phyloP scores from a whole-genome alignment of 2,329 filamentous ascomycete genomes.

The Ustilaginoidea virens region DNA sequence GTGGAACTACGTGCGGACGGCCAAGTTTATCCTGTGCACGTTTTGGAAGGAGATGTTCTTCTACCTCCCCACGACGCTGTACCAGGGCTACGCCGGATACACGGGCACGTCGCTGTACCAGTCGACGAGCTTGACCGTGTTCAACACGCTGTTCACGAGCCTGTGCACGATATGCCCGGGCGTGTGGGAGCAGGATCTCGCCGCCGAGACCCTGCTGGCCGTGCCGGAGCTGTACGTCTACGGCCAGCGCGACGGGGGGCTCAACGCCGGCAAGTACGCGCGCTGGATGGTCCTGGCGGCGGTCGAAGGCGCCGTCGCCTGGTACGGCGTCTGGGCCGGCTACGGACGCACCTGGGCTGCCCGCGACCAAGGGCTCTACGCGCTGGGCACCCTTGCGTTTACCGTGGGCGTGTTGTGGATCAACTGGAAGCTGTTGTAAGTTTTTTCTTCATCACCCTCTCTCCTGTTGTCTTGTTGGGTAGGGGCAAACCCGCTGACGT shows the following conservation, averaged over 20 bases:
- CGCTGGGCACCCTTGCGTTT: constrained; percentile 59
- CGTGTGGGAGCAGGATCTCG: constrained; percentile 81
- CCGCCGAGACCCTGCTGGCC: constrained; percentile 72
- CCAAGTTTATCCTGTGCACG: constrained; percentile 77
- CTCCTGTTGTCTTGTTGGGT: background rate
- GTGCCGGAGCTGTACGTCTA: constrained; percentile 82
- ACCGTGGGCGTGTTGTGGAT: constrained; percentile 57
- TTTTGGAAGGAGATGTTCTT: constrained; percentile 86
- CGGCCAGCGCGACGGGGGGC: constrained; percentile 55
- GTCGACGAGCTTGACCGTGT: constrained; percentile 70
- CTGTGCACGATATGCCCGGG: constrained; percentile 79
- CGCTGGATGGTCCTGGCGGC: constrained; percentile 66
- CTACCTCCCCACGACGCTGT: constrained; percentile 72
- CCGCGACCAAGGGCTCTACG: constrained; percentile 54
- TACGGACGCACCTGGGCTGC: constrained; percentile 32
- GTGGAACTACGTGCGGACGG: constrained; percentile 81
- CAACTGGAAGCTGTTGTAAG: constrained; percentile 60
- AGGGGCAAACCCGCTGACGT: no score
- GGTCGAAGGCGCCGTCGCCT: constrained; percentile 57
- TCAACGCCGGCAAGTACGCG: constrained; percentile 60
- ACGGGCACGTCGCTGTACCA: constrained; percentile 88
- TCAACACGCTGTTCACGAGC: constrained; percentile 90
- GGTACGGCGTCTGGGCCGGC: constrained; percentile 44
- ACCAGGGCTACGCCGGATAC: constrained; percentile 72
- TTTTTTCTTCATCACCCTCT: constrained; percentile 7